phyloP scores from a whole-genome alignment of 2,329 filamentous ascomycete genomes.

The Arthrobotrys conoides region DNA sequence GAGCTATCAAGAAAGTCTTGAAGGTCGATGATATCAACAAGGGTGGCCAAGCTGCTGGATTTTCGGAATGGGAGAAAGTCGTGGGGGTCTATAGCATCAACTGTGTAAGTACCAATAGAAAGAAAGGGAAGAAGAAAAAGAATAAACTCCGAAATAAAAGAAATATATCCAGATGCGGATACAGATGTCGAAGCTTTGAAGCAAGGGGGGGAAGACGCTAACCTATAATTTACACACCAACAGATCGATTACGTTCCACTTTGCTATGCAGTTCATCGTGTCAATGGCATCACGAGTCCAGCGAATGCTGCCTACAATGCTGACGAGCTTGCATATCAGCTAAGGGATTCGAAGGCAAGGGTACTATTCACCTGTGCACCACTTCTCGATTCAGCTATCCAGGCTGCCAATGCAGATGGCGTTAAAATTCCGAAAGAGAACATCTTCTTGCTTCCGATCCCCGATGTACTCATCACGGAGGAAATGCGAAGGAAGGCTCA shows the following conservation, averaged over 20 bases:
- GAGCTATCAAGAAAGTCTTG: constrained; percentile 78
- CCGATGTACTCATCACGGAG: constrained; percentile 69
- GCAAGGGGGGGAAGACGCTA: constrained; percentile 8
- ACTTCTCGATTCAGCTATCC: constrained; percentile 75
- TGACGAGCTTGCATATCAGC: constrained; percentile 79
- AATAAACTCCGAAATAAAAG: background rate
- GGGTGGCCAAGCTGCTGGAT: constrained; percentile 68
- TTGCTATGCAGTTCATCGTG: constrained; percentile 75
- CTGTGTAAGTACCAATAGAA: constrained; percentile 74
- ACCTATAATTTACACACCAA: background rate
- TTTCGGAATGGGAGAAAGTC: constrained; percentile 83
- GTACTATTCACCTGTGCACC: constrained; percentile 80
- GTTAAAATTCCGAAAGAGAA: constrained; percentile 73
- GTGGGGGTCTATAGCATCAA: constrained; percentile 84
- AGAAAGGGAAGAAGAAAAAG: too few relatives aligned
- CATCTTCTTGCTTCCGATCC: constrained; percentile 79
- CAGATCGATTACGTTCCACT: constrained; percentile 38
- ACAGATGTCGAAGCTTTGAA: background rate
- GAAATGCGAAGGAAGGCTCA: constrained; percentile 62
- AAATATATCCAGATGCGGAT: background rate
- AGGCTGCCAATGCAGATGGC: constrained; percentile 75
- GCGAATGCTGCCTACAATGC: constrained; percentile 82
- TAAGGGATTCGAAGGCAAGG: constrained; percentile 78
- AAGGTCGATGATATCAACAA: constrained; percentile 77
- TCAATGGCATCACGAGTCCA: constrained; percentile 81